These are phyloP conservation scores for Mycena capillaripes DNA, from an alignment of 768 basidiomycete species.

Conservation along the genomic window DNA sequence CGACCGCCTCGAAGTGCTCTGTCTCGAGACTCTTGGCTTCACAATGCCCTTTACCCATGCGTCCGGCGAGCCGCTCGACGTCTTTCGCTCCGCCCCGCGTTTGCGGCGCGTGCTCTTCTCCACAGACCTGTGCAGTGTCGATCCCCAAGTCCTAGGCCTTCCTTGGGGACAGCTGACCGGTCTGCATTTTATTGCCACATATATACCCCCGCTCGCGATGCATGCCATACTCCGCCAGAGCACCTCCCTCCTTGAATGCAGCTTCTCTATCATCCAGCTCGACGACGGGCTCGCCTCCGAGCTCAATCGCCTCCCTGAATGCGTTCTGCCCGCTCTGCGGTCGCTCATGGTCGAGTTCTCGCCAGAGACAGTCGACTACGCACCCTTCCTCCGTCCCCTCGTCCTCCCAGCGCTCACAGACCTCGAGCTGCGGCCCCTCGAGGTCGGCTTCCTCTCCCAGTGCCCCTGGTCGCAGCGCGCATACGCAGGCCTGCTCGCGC, in stretches of 20 bases:
- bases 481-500: slow-evolving; percentile 33
- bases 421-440: slow-evolving; percentile 39
- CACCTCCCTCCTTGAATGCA: slow-evolving; percentile 32
- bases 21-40: slow-evolving; percentile 35
- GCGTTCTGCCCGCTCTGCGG: slow-evolving; percentile 21
- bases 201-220: slow-evolving; percentile 36
- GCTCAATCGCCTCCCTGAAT: slow-evolving; percentile 25
- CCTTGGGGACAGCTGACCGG: slow-evolving; percentile 36
- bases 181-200: slow-evolving; percentile 37
- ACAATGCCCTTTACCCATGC: slow-evolving; percentile 25
- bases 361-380: slow-evolving; percentile 23
- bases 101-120: slow-evolving; percentile 37
- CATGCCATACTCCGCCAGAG: slow-evolving; percentile 34
- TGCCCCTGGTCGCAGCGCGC: slow-evolving; percentile 33
- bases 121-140: slow-evolving; percentile 36
- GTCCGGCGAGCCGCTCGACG: slow-evolving; percentile 26
- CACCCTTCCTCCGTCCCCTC: slow-evolving; percentile 36
- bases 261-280: slow-evolving; percentile 36
- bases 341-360: slow-evolving; percentile 38
- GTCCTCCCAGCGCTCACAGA: slow-evolving; percentile 34
- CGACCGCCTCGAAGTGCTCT: slow-evolving; percentile 35
- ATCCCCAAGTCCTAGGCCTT: slow-evolving; percentile 33
- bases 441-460: slow-evolving; percentile 26
- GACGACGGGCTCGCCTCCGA: slow-evolving; percentile 19
- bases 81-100: slow-evolving; percentile 34